Conservation (phyloP, 495 filamentous ascomycete species). For the Pseudotulostoma volvatum region DNA sequence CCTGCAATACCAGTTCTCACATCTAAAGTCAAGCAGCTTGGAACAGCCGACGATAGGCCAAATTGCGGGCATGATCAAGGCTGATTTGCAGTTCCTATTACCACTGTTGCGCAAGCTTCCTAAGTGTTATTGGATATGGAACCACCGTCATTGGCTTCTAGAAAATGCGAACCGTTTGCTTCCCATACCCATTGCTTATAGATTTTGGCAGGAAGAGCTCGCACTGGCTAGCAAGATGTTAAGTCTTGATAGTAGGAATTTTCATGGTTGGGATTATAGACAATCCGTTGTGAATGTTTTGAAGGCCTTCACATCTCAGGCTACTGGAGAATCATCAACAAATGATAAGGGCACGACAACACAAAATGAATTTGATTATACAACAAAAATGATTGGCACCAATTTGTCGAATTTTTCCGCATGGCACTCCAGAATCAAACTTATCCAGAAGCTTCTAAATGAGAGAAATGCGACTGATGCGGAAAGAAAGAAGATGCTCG, state of each 20-base stretch:
- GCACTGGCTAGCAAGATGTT: constrained; percentile 73
- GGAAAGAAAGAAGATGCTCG: constrained; percentile 49
- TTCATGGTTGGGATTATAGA: constrained; percentile 93
- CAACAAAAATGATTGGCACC: constrained; percentile 63
- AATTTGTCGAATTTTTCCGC: constrained; percentile 93
- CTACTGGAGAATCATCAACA: constrained; percentile 19
- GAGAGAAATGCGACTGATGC: constrained; percentile 46
- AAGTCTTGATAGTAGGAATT: constrained; percentile 72
- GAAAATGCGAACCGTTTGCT: constrained; percentile 50
- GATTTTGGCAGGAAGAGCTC: constrained; percentile 73
- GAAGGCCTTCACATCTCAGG: constrained; percentile 42
- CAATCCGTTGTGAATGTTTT: constrained; percentile 54
- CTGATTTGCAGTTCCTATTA: constrained; percentile 65
- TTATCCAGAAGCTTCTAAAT: constrained; percentile 60
- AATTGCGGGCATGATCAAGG: constrained; percentile 38
- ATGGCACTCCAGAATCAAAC: constrained; percentile 77
- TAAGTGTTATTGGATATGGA: constrained; percentile 99
- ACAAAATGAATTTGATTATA: constrained; percentile 75
- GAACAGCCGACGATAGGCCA: constrained; percentile 8
- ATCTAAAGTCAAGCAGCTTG: constrained; percentile 8
- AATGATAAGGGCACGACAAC: constrained; percentile 31
- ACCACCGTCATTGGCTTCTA: constrained; percentile 81
- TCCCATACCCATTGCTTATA: constrained; percentile 31
- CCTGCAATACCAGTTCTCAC: constrained; percentile 31
- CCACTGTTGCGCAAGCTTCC: constrained; percentile 70